Evolutionary conservation across 129 eudicot genomes (phyloP).

Genomic region (Daucus carota): DNA sequence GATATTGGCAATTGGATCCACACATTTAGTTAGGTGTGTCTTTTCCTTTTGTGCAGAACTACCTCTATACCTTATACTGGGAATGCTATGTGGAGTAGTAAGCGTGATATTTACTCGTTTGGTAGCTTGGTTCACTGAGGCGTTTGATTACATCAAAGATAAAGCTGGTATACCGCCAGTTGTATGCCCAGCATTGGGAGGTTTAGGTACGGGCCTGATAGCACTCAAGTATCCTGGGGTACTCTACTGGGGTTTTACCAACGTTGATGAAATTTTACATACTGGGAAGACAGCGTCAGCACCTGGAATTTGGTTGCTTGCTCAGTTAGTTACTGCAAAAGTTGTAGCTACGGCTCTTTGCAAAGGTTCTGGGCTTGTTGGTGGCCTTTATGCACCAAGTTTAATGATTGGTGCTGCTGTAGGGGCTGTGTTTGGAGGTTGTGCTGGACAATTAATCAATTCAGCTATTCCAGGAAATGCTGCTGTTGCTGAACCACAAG

Average conservation of each 20-base stretch:
- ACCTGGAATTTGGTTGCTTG: constrained; percentile 94
- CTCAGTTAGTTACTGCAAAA: constrained; percentile 88
- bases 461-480: constrained; percentile 91
- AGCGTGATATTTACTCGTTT: constrained; percentile 82
- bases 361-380: constrained; percentile 95
- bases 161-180: constrained; percentile 73
- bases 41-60: constrained; percentile 48
- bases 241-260: constrained; percentile 94
- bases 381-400: constrained; percentile 97
- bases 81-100: constrained; percentile 98
- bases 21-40: not conserved
- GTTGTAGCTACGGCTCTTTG: constrained; percentile 96
- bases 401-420: constrained; percentile 99
- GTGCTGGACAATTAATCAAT: constrained; percentile 74
- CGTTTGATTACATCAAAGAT: constrained; percentile 69
- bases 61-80: constrained; percentile 84
- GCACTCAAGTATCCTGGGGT: constrained; percentile 94
- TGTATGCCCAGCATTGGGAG: constrained; percentile 91
- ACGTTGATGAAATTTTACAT: constrained; percentile 92
- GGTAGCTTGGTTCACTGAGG: constrained; percentile 62
- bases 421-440: constrained; percentile 98
- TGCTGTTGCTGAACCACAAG: constrained; percentile 98
- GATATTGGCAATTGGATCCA: not conserved
- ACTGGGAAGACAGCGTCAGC: constrained; percentile 97
- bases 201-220: constrained; percentile 88